Percentiles rank a stretch among this genome's conserved stretches.
Evolutionary conservation across 1,139 yeast genomes (phyloP).

Genomic region (Kazachstania sp.): DNA sequence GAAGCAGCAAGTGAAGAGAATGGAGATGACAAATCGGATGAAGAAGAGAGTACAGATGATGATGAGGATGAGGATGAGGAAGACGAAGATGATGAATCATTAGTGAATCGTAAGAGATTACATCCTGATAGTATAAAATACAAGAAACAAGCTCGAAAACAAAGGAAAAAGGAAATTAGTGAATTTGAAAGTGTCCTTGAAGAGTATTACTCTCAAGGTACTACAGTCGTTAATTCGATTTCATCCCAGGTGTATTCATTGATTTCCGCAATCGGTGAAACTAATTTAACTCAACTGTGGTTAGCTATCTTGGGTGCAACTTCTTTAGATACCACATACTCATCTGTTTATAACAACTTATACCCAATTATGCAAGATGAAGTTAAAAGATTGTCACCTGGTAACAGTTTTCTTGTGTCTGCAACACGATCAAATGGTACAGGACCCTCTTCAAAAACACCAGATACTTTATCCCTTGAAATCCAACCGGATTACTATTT

Average conservation of each 20-base stretch:
- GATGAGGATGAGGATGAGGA: slow-evolving; percentile 21
- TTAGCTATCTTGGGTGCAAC: slow-evolving; percentile 82
- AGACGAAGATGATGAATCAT: slow-evolving; percentile 27
- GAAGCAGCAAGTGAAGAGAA: slow-evolving; percentile 39
- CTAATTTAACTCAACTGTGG: slow-evolving; percentile 70
- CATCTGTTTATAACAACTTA: slow-evolving; percentile 65
- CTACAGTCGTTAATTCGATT: slow-evolving; percentile 65
- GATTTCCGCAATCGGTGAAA: slow-evolving; percentile 71
- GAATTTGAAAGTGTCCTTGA: slow-evolving; percentile 52
- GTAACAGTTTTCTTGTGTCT: slow-evolving; percentile 8
- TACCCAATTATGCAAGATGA: slow-evolving; percentile 77
- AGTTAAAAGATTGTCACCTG: slow-evolving; percentile 58
- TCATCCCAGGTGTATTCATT: slow-evolving; percentile 76
- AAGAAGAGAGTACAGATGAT: slow-evolving; percentile 1
- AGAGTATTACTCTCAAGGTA: slow-evolving; percentile 72
- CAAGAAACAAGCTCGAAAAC: slow-evolving; percentile 25
- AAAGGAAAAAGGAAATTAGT: slow-evolving; percentile 32
- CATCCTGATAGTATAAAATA: slow-evolving; percentile 16
- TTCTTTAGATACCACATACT: slow-evolving; percentile 65
- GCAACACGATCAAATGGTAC: neutral
- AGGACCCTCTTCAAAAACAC: slow-evolving; percentile 28
- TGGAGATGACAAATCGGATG: slow-evolving; percentile 42
- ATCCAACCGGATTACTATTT: slow-evolving; percentile 80
- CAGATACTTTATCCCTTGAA: slow-evolving; percentile 53
- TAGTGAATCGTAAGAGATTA: slow-evolving; percentile 22